Percentiles rank a stretch among this genome's conserved stretches.
These are phyloP conservation scores for Sphaerulina musiva DNA, from an alignment of 2,329 filamentous ascomycete genomes.

Conservation along the genomic window DNA sequence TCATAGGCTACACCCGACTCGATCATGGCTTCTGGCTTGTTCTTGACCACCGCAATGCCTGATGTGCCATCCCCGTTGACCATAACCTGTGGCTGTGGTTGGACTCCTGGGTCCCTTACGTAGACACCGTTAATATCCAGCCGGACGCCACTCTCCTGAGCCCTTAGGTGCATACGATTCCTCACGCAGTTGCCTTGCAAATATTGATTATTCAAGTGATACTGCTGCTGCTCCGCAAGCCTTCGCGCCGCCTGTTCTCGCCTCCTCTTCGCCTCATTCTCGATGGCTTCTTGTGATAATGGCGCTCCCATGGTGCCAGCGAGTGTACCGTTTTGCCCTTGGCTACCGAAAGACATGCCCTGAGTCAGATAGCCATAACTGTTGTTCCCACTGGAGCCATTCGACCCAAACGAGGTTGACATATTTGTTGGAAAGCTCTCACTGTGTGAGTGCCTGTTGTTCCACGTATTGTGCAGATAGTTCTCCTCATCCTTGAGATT, in stretches of 20 bases:
- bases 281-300: constrained; percentile 58
- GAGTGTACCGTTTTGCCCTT: constrained; percentile 32
- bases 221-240: constrained; percentile 54
- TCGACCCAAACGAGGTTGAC: constrained; percentile 45
- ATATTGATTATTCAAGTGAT: constrained; percentile 69
- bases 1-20: constrained; percentile 64
- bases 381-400: constrained; percentile 34
- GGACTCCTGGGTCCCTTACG: constrained; percentile 26
- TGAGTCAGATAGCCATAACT: constrained; percentile 45
- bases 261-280: constrained; percentile 58
- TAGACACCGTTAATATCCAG: constrained; percentile 54
- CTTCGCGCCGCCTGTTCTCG: constrained; percentile 60
- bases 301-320: constrained; percentile 46
- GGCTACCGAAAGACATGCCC: constrained; percentile 36
- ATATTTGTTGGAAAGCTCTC: constrained; percentile 32
- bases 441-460: constrained; percentile 38
- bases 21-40: constrained; percentile 46
- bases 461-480: constrained; percentile 63
- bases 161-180: constrained; percentile 51
- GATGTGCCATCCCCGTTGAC: constrained; percentile 26
- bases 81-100: constrained; percentile 23
- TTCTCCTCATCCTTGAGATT: constrained; percentile 83
- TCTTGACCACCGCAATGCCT: constrained; percentile 26
- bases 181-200: constrained; percentile 56
- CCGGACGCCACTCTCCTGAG: constrained; percentile 52